Evolutionary conservation across 2,329 filamentous ascomycete genomes (phyloP), one percentile per base, ranked within the genome.

Genomic region (Colletotrichum plurivorum): DNA sequence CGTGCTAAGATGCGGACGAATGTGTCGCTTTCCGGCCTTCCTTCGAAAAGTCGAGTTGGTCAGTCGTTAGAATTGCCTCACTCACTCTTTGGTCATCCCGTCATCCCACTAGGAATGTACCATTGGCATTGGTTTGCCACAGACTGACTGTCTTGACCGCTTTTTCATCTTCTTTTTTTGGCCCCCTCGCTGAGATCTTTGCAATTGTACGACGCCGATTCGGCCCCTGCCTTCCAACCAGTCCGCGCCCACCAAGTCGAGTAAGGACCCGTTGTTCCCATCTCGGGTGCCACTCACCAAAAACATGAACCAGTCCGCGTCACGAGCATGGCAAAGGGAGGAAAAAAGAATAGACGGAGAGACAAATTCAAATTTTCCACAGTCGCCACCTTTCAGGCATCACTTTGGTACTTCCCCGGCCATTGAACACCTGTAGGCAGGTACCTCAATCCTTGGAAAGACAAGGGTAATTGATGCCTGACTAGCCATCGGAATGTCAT

Each of bases 31-130:
- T 48, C 22, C 45, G n/a, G 25, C n/a, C 49, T 62, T 67, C 41
- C 27, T 57, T 46, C 46, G 27, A 52, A 3, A 16, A 51, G 27
- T 43, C 46, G 36, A 36, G 18, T 54, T 56, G 59, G 46, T 27
- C 62, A 66, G 48, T 36, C 46, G 10, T 25, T 52, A 13, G 48
- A 41, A 60, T 51, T 53, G 62, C 55, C 51, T 66, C 36, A 41
- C 20, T 66, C 48, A 51, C 22, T 22, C 49, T 31, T 51, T 39
- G 49, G 51, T 41, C 54, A 41, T 55, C 51, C 36, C n/a, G 25
- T 49, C 51, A 20, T 53, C 12, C 39, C 22, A 31, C 9, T 36
- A 18, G 15, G 58, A 31, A 31, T 36, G 31, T 9, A 20, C 41
- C 13, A 25, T 25, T 5, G 31, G 25, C 8, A 18, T 49, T 53